These are phyloP conservation scores for Wickerhamiella kurtzmanii DNA, from an alignment of 805 yeast species.

Conservation along the genomic window DNA sequence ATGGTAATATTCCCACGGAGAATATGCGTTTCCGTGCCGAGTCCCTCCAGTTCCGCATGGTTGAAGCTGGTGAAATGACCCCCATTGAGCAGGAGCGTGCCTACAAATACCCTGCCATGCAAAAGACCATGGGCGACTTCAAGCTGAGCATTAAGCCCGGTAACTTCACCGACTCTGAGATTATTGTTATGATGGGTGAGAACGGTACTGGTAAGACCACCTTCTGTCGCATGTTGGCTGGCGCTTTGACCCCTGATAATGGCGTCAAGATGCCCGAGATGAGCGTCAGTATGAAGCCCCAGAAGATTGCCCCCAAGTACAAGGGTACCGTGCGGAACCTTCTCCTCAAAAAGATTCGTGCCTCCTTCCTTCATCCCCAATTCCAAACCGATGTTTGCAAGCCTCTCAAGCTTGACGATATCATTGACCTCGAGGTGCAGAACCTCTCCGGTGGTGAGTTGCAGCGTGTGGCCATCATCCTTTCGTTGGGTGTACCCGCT, in stretches of 20 bases:
- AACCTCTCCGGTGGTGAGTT: conserved; percentile 98
- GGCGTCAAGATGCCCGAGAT: conserved; percentile 70
- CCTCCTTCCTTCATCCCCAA: conserved; percentile 87
- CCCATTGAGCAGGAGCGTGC: conserved; percentile 67
- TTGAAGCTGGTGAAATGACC: conserved; percentile 74
- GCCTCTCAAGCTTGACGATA: conserved; percentile 85
- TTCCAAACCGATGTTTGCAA: conserved; percentile 96
- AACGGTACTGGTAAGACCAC: conserved; percentile 99
- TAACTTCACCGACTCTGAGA: conserved; percentile 90
- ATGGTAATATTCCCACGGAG: conserved; percentile 95
- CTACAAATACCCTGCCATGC: conserved; percentile 67
- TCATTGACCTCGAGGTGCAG: conserved; percentile 95
- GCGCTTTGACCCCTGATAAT: conserved; percentile 77
- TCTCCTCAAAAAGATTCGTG: conserved; percentile 91
- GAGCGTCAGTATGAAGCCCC: conserved; percentile 96
- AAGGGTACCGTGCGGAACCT: conserved; percentile 97
- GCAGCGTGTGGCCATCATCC: conserved; percentile 96
- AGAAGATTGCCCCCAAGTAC: conserved; percentile 97
- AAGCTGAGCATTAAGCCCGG: conserved; percentile 69
- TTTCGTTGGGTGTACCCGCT: conserved; percentile 87
- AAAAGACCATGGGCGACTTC: conserved; percentile 94
- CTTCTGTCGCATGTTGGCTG: conserved; percentile 88
- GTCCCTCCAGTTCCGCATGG: conserved; percentile 81
- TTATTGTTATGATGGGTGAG: conserved; percentile 98
- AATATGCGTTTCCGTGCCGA: conserved; percentile 95